These are phyloP conservation scores for Calonectria naviculata DNA, from an alignment of 2,329 filamentous ascomycete species.

Conservation along the genomic window DNA sequence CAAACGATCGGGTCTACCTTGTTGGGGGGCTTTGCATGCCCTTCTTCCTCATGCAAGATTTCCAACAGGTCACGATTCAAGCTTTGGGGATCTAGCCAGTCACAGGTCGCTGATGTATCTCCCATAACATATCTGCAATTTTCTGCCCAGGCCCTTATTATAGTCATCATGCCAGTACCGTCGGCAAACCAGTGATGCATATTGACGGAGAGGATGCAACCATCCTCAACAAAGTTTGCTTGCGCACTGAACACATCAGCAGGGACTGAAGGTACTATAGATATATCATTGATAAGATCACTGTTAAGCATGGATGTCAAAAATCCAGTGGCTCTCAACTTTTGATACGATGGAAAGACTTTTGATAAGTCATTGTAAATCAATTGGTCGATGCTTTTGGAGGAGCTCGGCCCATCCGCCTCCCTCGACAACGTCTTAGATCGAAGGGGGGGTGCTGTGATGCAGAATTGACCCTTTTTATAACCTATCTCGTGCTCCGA, in stretches of 20 bases:
- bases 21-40: slow-evolving; percentile 27
- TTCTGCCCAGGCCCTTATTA: slow-evolving; percentile 45
- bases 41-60: slow-evolving; percentile 41
- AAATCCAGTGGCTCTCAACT: slow-evolving; percentile 39
- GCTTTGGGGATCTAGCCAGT: slow-evolving; percentile 44
- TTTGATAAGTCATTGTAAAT: slow-evolving; percentile 42
- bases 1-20: slow-evolving; percentile 40
- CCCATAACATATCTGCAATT: slow-evolving; percentile 38
- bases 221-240: slow-evolving; percentile 45
- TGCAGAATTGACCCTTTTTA: slow-evolving; percentile 32
- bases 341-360: slow-evolving; percentile 37
- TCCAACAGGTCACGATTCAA: slow-evolving; percentile 43
- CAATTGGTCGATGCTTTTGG: slow-evolving; percentile 8
- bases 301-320: slow-evolving; percentile 41
- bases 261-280: slow-evolving; percentile 36
- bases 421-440: neutral
- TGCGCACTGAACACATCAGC: slow-evolving; percentile 43
- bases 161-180: slow-evolving; percentile 41
- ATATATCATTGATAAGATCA: slow-evolving; percentile 31
- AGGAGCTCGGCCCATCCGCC: slow-evolving; percentile 10
- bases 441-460: slow-evolving; percentile 26
- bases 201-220: slow-evolving; percentile 41
- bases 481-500: slow-evolving; percentile 40
- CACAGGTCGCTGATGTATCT: slow-evolving; percentile 35
- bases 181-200: slow-evolving; percentile 42